phyloP scores from a whole-genome alignment of 2,329 filamentous ascomycete genomes.

The Thielaviopsis musarum region DNA sequence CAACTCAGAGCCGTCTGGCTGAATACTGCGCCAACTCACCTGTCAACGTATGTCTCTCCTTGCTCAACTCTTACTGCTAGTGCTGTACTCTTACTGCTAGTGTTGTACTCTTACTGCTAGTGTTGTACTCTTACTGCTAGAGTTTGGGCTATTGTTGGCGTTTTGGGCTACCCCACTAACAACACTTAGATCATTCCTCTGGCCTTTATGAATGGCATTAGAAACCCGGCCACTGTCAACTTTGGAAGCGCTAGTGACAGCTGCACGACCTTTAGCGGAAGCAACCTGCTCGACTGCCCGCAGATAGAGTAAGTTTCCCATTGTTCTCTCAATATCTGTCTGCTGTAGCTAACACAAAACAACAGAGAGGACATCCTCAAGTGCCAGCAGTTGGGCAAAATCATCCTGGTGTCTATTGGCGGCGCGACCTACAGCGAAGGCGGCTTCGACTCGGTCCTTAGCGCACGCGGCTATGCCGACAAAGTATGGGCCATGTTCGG shows the following conservation, averaged over 20 bases:
- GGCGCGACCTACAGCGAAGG: slow-evolving; percentile 25
- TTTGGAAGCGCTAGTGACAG: slow-evolving; percentile 47
- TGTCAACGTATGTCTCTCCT: slow-evolving; percentile 24
- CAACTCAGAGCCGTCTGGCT: slow-evolving; percentile 36
- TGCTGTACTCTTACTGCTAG: no score
- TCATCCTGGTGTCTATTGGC: slow-evolving; percentile 28
- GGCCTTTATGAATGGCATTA: slow-evolving; percentile 44
- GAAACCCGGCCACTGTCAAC: slow-evolving; percentile 37
- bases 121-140: no score
- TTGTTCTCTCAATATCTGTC: no score
- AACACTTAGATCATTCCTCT: slow-evolving; percentile 31
- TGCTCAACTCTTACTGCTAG: no score
- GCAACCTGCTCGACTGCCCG: slow-evolving; percentile 41
- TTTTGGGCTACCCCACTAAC: no score
- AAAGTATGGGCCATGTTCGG: slow-evolving; percentile 25
- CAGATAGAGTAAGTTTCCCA: slow-evolving; percentile 43
- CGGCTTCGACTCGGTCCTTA: slow-evolving; percentile 32
- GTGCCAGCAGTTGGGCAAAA: slow-evolving; percentile 26
- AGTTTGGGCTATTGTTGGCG: no score
- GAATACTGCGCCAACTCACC: slow-evolving; percentile 39
- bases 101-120: no score
- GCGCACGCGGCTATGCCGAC: slow-evolving; percentile 22
- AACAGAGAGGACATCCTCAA: slow-evolving; percentile 25
- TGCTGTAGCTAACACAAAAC: not conserved
- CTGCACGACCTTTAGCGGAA: slow-evolving; percentile 43